Conservation (phyloP, 805 yeast genomes). For the Ogataea polymorpha region DNA sequence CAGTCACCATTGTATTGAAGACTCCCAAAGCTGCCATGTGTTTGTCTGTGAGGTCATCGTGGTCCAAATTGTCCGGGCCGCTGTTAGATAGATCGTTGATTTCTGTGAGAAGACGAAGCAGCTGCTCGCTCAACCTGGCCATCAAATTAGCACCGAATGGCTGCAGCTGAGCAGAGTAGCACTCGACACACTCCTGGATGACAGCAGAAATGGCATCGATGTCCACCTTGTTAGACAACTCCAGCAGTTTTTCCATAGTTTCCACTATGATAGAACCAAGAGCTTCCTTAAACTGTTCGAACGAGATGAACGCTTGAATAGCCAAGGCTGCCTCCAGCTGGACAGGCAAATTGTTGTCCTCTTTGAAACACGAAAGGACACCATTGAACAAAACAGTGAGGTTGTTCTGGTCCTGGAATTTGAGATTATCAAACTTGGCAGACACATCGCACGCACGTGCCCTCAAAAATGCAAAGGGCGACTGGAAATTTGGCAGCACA, state of each 20-base stretch:
- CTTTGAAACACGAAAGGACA: conserved; percentile 44
- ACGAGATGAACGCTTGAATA: conserved; percentile 69
- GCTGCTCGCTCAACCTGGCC: conserved; percentile 67
- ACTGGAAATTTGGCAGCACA: conserved; percentile 69
- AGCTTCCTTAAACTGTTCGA: conserved; percentile 64
- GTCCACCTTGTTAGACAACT: conserved; percentile 76
- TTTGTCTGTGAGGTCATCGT: conserved; percentile 56
- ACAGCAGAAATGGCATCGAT: conserved; percentile 84
- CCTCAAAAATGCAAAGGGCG: conserved; percentile 62
- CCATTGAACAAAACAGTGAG: conserved; percentile 44
- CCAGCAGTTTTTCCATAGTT: conserved; percentile 75
- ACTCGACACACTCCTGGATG: conserved; percentile 93
- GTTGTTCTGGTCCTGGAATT: conserved; percentile 41
- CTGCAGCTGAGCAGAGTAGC: conserved; percentile 80
- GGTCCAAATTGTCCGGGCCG: conserved; percentile 51
- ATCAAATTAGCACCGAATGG: conserved; percentile 79
- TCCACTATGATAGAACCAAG: conserved; percentile 68
- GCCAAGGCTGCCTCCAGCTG: conserved; percentile 83
- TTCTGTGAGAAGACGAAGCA: conserved; percentile 67
- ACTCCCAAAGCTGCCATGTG: conserved; percentile 84
- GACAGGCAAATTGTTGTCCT: conserved; percentile 61
- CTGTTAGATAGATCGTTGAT: conserved; percentile 56
- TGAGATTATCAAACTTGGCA: conserved; percentile 60
- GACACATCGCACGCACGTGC: conserved; percentile 71
- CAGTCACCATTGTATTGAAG: conserved; percentile 81